These are phyloP conservation scores for Ustilago sp. DNA, from an alignment of 1,284 basidiomycete species.

Conservation along the genomic window DNA sequence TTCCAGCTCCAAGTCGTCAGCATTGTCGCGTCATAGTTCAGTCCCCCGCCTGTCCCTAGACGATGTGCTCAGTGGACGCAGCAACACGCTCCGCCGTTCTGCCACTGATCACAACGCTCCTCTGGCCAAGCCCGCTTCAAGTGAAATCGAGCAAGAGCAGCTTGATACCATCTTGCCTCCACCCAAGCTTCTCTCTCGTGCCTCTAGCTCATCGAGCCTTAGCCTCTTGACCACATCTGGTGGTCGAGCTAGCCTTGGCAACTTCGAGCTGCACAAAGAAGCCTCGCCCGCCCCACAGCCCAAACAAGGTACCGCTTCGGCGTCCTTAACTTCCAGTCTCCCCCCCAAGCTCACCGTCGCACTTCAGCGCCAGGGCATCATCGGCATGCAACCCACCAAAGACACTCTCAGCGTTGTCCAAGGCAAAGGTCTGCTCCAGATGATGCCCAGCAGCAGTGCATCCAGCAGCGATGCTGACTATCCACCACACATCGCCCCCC, in stretches of 20 bases:
- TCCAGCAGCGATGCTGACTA: conserved; percentile 51
- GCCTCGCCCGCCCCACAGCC: conserved; percentile 14
- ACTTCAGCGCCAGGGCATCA: conserved; percentile 54
- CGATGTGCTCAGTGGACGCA: conserved; percentile 40
- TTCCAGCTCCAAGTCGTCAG: conserved; percentile 16
- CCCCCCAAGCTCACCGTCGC: conserved; percentile 43
- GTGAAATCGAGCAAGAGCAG: conserved; percentile 38
- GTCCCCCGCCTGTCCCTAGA: conserved; percentile 45
- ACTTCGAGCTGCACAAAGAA: conserved; percentile 14
- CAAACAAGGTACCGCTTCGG: conserved; percentile 5
- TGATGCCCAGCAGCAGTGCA: conserved; percentile 64
- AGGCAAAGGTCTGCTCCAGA: conserved; percentile 46
- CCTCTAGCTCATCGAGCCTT: conserved; percentile 51
- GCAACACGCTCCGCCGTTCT: conserved; percentile 34
- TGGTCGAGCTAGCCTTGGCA: conserved; percentile 56
- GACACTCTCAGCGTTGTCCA: conserved; percentile 8
- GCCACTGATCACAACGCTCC: conserved; percentile 32
- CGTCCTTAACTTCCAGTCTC: conserved; percentile 36
- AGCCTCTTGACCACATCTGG: conserved; percentile 53
- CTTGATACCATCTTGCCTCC: conserved; percentile 49
- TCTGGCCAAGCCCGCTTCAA: conserved; percentile 17
- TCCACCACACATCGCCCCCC: conserved; percentile 4
- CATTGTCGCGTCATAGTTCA: conserved; percentile 41
- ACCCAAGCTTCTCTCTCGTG: conserved; percentile 45
- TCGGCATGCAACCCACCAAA: conserved; percentile 25